Percentiles rank a stretch among this genome's conserved stretches.
phyloP scores from a whole-genome alignment of 441 rosid genomes.

The Cnidoscolus chayamansa region DNA sequence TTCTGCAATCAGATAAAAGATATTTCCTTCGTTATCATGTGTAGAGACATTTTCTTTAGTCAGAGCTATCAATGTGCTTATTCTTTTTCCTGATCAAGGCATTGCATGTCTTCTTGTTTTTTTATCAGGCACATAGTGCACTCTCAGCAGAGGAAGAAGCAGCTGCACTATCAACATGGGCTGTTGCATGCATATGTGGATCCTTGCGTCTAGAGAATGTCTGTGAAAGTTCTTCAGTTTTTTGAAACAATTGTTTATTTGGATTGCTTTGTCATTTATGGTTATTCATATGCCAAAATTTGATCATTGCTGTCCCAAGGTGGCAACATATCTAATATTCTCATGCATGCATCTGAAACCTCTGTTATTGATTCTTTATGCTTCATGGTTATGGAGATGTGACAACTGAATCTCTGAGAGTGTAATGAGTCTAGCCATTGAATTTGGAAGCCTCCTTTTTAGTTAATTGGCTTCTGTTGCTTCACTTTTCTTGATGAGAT shows the following conservation, averaged over 20 bases:
- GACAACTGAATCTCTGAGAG: background rate
- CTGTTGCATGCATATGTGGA: slow-evolving; percentile 88
- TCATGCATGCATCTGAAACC: background rate
- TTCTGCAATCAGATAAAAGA: slow-evolving; percentile 3
- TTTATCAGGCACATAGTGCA: slow-evolving; percentile 63
- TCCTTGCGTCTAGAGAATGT: slow-evolving; percentile 89
- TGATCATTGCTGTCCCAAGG: background rate
- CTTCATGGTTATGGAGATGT: background rate
- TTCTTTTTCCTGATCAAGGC: slow-evolving; percentile 6
- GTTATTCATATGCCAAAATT: background rate
- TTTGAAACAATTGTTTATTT: background rate
- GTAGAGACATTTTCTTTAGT: slow-evolving; percentile 3
- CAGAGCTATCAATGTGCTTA: background rate
- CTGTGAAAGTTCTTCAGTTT: slow-evolving; percentile 24
- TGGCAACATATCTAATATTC: background rate
- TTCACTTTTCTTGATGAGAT: background rate
- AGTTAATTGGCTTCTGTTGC: background rate
- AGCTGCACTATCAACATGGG: slow-evolving; percentile 79
- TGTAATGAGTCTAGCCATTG: background rate
- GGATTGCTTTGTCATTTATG: background rate
- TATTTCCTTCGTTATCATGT: background rate
- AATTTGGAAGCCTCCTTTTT: background rate
- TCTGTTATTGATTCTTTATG: background rate
- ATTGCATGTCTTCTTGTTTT: slow-evolving; percentile 25
- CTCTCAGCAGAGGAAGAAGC: slow-evolving; percentile 90